These are phyloP conservation scores for Diplodia mutila DNA, from an alignment of 2,329 filamentous ascomycete genomes.

Conservation along the genomic window DNA sequence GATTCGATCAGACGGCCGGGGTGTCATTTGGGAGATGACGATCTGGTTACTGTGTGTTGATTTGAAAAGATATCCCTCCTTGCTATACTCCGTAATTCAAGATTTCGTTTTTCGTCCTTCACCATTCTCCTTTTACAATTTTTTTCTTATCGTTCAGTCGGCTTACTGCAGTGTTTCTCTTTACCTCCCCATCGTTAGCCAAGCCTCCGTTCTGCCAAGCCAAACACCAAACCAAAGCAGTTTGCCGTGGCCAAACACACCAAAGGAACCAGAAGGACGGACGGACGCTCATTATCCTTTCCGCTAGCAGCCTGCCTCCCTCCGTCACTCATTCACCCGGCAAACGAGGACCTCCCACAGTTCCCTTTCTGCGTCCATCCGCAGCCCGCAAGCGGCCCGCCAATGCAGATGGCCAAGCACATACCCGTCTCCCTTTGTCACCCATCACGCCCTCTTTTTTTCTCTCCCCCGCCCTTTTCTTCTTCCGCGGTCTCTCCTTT, in stretches of 20 bases:
- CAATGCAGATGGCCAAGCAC: constrained; percentile 4
- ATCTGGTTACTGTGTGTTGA: background rate
- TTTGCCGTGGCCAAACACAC: background rate
- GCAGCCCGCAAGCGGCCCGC: constrained; percentile 5
- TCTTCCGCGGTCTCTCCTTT: background rate
- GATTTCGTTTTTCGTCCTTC: background rate
- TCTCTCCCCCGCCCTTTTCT: background rate
- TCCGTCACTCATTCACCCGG: background rate
- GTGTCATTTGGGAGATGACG: background rate
- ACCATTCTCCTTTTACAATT: background rate
- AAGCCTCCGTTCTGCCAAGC: background rate
- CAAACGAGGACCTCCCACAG: background rate
- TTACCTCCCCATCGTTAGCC: too few species aligned
- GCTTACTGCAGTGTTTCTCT: background rate
- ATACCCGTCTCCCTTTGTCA: background rate
- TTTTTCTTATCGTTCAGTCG: background rate
- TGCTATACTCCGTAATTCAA: background rate
- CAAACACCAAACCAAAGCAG: background rate
- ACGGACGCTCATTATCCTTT: background rate
- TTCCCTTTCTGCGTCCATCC: background rate
- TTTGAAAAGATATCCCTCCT: constrained; percentile 6
- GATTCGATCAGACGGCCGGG: background rate
- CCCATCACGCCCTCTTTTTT: background rate
- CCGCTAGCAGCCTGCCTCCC: background rate
- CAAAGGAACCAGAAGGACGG: background rate